phyloP scores from a whole-genome alignment of 805 yeast species.

The Teunomyces atbi region DNA sequence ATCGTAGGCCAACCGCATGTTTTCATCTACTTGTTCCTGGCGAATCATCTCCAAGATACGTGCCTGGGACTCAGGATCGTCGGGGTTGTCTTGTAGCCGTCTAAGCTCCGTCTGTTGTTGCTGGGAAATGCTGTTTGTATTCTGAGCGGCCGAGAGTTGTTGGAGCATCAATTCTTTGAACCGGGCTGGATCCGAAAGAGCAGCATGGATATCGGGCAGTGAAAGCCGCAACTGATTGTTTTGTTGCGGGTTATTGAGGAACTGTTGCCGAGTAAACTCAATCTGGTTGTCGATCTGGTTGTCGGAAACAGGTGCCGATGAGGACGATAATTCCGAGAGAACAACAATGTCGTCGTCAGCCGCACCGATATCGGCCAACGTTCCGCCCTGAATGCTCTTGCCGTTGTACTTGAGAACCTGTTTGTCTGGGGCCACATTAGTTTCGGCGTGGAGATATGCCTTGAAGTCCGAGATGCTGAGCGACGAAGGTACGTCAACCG shows the following conservation, averaged over 20 bases:
- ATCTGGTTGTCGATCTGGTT: conserved; percentile 28
- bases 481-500: conserved; percentile 64
- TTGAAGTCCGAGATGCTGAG: conserved; percentile 65
- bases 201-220: conserved; percentile 49
- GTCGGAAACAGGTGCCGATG: conserved; percentile 7
- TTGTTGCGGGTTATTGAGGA: conserved; percentile 40
- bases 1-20: conserved; percentile 76
- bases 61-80: conserved; percentile 65
- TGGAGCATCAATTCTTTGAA: conserved; percentile 44
- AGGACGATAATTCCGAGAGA: conserved; percentile 20
- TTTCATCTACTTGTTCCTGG: conserved; percentile 75
- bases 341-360: conserved; percentile 61
- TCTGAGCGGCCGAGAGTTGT: conserved; percentile 27
- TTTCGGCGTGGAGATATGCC: conserved; percentile 72
- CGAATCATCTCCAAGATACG: conserved; percentile 65
- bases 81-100: conserved; percentile 61
- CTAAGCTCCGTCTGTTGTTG: conserved; percentile 42
- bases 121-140: neutral
- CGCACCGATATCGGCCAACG: conserved; percentile 48
- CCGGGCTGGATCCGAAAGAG: conserved; percentile 45
- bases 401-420: conserved; percentile 54
- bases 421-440: conserved; percentile 45
- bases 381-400: conserved; percentile 32
- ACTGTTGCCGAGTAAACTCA: conserved; percentile 50
- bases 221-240: conserved; percentile 33